Evolutionary conservation across 352 stramenopile species (phyloP), one percentile per base, ranked within the genome.

Genomic region (Blastocystis hominis): DNA sequence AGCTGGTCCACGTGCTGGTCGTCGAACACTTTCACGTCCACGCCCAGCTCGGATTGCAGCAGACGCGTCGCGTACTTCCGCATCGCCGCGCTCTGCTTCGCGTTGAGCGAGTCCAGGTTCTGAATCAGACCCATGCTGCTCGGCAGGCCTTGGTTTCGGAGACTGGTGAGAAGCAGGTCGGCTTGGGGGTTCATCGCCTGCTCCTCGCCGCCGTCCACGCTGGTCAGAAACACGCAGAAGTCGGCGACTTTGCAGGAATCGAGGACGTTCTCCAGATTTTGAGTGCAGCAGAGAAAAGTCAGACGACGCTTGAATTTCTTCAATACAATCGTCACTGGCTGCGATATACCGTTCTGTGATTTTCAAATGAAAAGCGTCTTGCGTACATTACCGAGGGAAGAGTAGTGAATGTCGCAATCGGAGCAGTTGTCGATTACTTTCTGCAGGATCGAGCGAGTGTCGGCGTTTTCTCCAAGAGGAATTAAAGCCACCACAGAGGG

Each of bases 121-220:
- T 94, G 90, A 75, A 95, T 91, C 20, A 95, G 89, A 20, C 93
- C 93, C n/a, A 95, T 90, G 0, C 93, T 92, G 2, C 94, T 93
- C 0, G 94, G 94, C 38, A 97, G 86, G 42, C 95, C 95, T 87
- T 97, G 95, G 13, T 92, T 93, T 75, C 96, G 95, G 63, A 98
- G 90, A 2, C 94, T 94, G 63, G 93, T 94, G 66, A 98, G 90
- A 53, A 97, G 93, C 46, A 92, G 90, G 80, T 96, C 92, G 3
- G 94, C 94, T 66, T 92, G 90, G 15, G 92, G 88, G 69, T 89
- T 91, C 86, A 95, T 95, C 66, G 94, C 91, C 46, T 92, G 91
- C 59, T 95, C 94, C 3, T 92, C 91, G 66, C 94, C 93, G 72
- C 93, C 89, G 56, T 93, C 90, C 63, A 94, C 91, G 10, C 92